Base-by-base conservation (phyloP, 2,329 filamentous ascomycete species). In the Taxawa tesnikishii region DNA sequence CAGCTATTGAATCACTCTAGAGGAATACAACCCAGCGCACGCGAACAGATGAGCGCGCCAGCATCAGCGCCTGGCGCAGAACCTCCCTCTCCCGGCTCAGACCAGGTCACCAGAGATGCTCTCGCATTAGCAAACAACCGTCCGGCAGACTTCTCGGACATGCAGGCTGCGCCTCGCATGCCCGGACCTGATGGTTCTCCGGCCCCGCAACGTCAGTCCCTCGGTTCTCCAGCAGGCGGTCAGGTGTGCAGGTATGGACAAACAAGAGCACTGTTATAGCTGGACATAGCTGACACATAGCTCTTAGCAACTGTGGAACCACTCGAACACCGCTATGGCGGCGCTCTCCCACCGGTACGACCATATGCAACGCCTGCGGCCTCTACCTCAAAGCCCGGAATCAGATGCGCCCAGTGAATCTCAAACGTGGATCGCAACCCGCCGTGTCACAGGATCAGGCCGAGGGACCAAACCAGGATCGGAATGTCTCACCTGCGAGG, bases 301-400 rank as follows among this genome's bases (percentile, higher is more conserved):
- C 14, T 21, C 29, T 40, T 43, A 98, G 90, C 54, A 98, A 98
- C 58, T 98, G 90, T 54, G 80, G 79, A 36, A 96, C 90, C 11
- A 94, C 85, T 32, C 78, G 81, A 54, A 98, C 90, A 28, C 90
- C 90, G 15, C 62, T 98, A 23, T 98, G 90, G 90, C 75, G 90
- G 52, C 75, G 90, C 49, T 94, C 88, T 11, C 88, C 88, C 0
- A 78, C 87, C 47, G 90, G 90, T 17, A 81, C 84, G 33, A 94
- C 85, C 16, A 96, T 98, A 38, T 98, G 90, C 62, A 98, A 98
- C 59, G 90, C 90, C 5, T 98, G 90, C 51, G 90, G 90, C 26
- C 68, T 98, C 11, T 98, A 98, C 55, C 67, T 83, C 40, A 96
- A 96, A 56, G 87, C 88, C 7, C 75, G 90, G 43, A 96, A 96